Evolutionary conservation across 2,329 filamentous ascomycete species (phyloP), one percentile per base, ranked within the genome.

Genomic region (Thyridium curvatum): DNA sequence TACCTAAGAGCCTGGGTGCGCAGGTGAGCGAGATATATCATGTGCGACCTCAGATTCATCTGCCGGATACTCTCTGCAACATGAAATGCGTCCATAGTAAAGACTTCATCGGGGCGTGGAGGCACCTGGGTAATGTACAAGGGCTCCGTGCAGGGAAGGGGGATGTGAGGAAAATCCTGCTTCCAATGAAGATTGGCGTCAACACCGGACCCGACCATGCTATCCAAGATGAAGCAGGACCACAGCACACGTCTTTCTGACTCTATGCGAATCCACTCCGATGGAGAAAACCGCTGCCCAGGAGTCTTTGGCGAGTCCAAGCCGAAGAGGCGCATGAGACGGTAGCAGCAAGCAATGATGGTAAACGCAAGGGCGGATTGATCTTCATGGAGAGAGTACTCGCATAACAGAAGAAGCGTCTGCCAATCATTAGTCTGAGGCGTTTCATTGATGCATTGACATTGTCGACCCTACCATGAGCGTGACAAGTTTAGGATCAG

Each of bases 201-300:
- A 30, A 43, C 39, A 17, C 41, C 41, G n/a, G 41, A 43, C 16
- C 38, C 39, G 12, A 43, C 28, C 12, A 38, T n/a, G 29, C 18
- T 32, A 29, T 43, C 41, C n/a, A 41, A 16, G 29, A 41, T 26
- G 30, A 31, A 43, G 30, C 38, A 43, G 29, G 41, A 31, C 41
- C 41, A 43, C 13, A 43, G 18, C 8, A 41, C 29, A 4, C 41
- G 33, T n/a, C 33, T 32, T 31, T 34, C 28, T 8, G 33, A 37
- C 34, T 43, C 41, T 14, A 28, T 31, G 4, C 35, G 17, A 26
- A 15, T 38, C 13, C 10, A 12, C 10, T 33, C 32, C 4, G 15
- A 9, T 5, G 18, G 32, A 12, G n/a, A 17, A 9, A 17, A 18
- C 10, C 14, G 10, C 6, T 10, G 32, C 16, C 15, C 17, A 12